Base-by-base conservation (phyloP, 2,329 filamentous ascomycete genomes). In the Hirsutella minnesotensis region DNA sequence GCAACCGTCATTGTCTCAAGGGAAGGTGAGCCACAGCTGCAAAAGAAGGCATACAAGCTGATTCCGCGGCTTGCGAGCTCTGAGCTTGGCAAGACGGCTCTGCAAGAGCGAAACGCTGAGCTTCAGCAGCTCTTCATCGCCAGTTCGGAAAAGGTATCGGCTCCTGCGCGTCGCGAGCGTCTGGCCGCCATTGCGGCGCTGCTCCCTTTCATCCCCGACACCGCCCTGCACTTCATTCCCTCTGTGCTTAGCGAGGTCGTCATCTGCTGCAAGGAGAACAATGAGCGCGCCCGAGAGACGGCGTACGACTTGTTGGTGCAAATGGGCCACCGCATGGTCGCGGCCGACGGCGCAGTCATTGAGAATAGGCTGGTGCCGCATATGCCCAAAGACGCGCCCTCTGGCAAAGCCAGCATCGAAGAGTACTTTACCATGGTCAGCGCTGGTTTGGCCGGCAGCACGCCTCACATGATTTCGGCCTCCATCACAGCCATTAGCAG, bases 391-490 rank as follows among this genome's bases (percentile, higher is more conserved):
- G 81, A 94, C 59, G 83, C 88, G 0, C 82, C 86, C 3, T 70
- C 81, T 27, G 88, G 83, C 4, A 71, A 77, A 3, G 90, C 92
- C 18, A 89, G 76, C 35, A 76, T 98, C 31, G 90, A 96, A 56
- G 92, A 96, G 62, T 96, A 88, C 65, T 86, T 96, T 67, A 95
- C 90, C 43, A 98, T 98, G 92, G 85, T 96, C 24, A 94, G 86
- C 51, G 92, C 92, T 39, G 92, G 92, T 65, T 75, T 98, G 42
- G 92, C 90, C 2, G 90, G 89, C 44, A 84, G 82, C 53, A 90
- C 88, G 10, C 89, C 92, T 27, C 90, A 96, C 67, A 95, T 96
- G 88, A 89, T 96, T 48, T 94, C 87, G 7, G 92, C 92, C 0
- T 88, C 86, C n/a, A 89, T 98, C 58, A 96, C 88, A 1, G 90